Evolutionary conservation across 2,329 filamentous ascomycete species (phyloP), one percentile per base, ranked within the genome.

Genomic region (Verticillium longisporum): DNA sequence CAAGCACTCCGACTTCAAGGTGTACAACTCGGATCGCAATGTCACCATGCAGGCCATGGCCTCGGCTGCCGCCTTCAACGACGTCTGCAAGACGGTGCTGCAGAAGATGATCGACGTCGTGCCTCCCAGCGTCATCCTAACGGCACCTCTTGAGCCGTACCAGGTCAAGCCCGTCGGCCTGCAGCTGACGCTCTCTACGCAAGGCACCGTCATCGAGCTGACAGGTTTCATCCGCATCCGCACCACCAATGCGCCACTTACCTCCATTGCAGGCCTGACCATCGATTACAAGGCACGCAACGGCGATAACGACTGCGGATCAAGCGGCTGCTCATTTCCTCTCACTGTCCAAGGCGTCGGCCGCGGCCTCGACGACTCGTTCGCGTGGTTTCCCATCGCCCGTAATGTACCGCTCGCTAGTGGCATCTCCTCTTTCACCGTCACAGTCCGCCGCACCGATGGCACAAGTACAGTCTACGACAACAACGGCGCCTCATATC

Each of bases 61-160:
- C 4, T 75, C 80, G 60, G 67, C 76, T 0, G 66, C 72, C 0
- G 72, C 70, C 11, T 87, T 85, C 72, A 72, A 72, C 45, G 74
- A 66, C 26, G 72, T 75, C 18, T 88, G 85, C 70, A 72, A 76
- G 64, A 73, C 69, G 4, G 76, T 87, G 18, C 71, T 87, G 45
- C 81, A 84, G 68, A 82, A 80, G 68, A 82, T 88, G 84, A 84
- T 87, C 62, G 82, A 88, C n/a, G 76, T 80, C 4, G 83, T 88
- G 0, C 84, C 84, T 2, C 68, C 71, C 2, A 75, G 74, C 3
- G 80, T 85, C 3, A 73, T 72, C 0, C 77, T 88, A 3, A 79
- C 80, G 0, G 79, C 80, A 57, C 75, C 80, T 2, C 79, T 88
- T 60, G 70, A 72, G 10, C 82, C 84, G 0, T 88, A 87, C 69